phyloP scores from a whole-genome alignment of 768 basidiomycete genomes.

The Suillus luteus region DNA sequence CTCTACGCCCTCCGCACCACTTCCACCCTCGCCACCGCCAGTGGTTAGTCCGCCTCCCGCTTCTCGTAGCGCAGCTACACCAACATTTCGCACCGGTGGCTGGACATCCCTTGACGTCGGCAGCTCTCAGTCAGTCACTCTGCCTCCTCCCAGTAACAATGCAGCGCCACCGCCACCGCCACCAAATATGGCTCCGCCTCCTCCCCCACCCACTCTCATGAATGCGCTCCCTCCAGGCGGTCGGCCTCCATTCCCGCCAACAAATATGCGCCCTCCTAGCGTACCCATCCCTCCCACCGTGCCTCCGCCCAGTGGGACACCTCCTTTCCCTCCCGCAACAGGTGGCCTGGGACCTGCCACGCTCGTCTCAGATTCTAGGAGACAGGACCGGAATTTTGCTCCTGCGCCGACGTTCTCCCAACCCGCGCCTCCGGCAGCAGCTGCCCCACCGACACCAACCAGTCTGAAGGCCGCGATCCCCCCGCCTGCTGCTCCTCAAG shows the following conservation, averaged over 20 bases:
- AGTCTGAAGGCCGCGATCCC: conserved; percentile 22
- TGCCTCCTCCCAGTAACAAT: conserved; percentile 14
- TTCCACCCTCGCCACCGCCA: conserved; percentile 14
- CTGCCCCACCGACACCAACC: conserved; percentile 10
- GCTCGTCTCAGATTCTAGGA: conserved; percentile 4
- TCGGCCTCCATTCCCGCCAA: conserved; percentile 8
- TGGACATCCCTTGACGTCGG: conserved; percentile 67
- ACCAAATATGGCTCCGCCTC: conserved; percentile 17
- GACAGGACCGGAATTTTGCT: conserved; percentile 13
- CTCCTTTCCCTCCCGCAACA: conserved; percentile 15
- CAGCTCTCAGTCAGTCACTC: conserved; percentile 32
- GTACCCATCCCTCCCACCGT: conserved; percentile 7
- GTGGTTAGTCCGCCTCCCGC: conserved; percentile 19
- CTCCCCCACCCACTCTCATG: conserved; percentile 24
- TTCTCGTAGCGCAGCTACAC: conserved; percentile 28
- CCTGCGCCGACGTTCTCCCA: conserved; percentile 9
- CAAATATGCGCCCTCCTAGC: conserved; percentile 3
- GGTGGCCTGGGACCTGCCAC: conserved; percentile 19
- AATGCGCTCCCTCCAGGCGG: conserved; percentile 18
- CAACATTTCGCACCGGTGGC: conserved; percentile 61
- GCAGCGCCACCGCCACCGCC: conserved; percentile 22
- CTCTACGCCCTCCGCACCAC: conserved; percentile 23
- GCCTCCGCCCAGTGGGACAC: conserved; percentile 16
- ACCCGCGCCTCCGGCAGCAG: conserved; percentile 12
- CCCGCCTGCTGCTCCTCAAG: conserved; percentile 21